Percentiles rank a stretch among this genome's conserved stretches.
Evolutionary conservation across 345 rosid genomes (phyloP).

Genomic region (Raphanus sativus): DNA sequence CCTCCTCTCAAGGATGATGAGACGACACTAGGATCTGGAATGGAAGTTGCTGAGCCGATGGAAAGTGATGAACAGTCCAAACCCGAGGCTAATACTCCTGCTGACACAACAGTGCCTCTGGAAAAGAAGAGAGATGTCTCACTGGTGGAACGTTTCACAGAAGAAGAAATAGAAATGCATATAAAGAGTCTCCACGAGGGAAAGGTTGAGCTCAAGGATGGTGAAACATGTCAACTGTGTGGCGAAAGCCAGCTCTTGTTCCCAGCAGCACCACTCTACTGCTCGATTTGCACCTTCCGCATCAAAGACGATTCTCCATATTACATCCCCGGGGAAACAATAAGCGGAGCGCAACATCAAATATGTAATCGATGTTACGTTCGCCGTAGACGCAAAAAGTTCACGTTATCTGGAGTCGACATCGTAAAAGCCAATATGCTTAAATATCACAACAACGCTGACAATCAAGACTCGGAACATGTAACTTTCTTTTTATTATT

Average conservation of each 20-base stretch:
- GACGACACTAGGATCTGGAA: neutral
- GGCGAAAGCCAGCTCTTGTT: conserved; percentile 35
- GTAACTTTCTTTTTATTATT: conserved; percentile 16
- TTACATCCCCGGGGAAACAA: conserved; percentile 41
- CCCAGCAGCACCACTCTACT: conserved; percentile 49
- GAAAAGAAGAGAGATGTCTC: conserved; percentile 38
- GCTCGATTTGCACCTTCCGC: conserved; percentile 44
- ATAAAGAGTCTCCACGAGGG: conserved; percentile 43
- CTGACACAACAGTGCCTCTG: neutral
- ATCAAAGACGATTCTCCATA: conserved; percentile 36
- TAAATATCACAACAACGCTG: conserved; percentile 37
- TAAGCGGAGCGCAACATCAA: conserved; percentile 35
- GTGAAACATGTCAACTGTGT: conserved; percentile 52
- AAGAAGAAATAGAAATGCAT: conserved; percentile 48
- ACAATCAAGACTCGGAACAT: conserved; percentile 37
- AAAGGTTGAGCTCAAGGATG: conserved; percentile 17
- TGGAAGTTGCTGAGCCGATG: neutral
- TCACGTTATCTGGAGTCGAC: conserved; percentile 34
- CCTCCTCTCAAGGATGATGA: neutral
- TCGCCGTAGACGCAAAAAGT: conserved; percentile 4
- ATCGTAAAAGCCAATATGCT: conserved; percentile 41
- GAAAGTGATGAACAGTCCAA: neutral
- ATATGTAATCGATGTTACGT: conserved; percentile 47
- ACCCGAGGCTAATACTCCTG: neutral
- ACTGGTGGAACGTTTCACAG: conserved; percentile 46